Percentiles rank a stretch among this genome's conserved stretches.
These are phyloP conservation scores for Globisporangium parvum DNA, from an alignment of 352 stramenopile genomes.

Conservation along the genomic window DNA sequence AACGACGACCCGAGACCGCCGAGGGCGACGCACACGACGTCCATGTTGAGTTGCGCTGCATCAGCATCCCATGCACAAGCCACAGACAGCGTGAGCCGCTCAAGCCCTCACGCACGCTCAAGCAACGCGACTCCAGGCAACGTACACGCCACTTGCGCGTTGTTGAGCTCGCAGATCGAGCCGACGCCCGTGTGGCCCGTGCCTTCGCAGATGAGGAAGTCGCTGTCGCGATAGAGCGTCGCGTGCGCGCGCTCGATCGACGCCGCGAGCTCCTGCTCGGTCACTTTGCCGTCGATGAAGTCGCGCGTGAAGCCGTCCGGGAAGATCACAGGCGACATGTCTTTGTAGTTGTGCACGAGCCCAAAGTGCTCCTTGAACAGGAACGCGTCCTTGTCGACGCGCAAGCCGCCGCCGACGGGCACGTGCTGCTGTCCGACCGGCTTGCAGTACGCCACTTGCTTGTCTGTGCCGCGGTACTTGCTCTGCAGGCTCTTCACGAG, in stretches of 20 bases:
- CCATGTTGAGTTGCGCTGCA: constrained; percentile 70
- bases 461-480: constrained; percentile 65
- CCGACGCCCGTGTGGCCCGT: constrained; percentile 90
- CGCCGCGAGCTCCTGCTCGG: constrained; percentile 66
- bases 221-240: constrained; percentile 75
- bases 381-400: constrained; percentile 91
- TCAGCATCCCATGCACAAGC: background rate
- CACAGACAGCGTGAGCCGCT: background rate
- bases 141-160: constrained; percentile 82
- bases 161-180: constrained; percentile 89
- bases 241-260: constrained; percentile 79
- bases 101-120: background rate
- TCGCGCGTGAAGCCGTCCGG: constrained; percentile 94
- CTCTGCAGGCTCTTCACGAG: constrained; percentile 92
- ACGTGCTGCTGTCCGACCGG: constrained; percentile 94
- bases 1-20: constrained; percentile 81
- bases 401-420: constrained; percentile 67
- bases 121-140: background rate
- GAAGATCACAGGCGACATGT: constrained; percentile 98
- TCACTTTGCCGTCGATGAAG: constrained; percentile 95
- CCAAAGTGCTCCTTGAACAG: constrained; percentile 96
- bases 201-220: constrained; percentile 94
- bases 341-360: constrained; percentile 93
- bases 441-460: constrained; percentile 91
- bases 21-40: constrained; percentile 75